Conservation (phyloP, 73 alveolate species). For the Paramecium pentaurelia region DNA sequence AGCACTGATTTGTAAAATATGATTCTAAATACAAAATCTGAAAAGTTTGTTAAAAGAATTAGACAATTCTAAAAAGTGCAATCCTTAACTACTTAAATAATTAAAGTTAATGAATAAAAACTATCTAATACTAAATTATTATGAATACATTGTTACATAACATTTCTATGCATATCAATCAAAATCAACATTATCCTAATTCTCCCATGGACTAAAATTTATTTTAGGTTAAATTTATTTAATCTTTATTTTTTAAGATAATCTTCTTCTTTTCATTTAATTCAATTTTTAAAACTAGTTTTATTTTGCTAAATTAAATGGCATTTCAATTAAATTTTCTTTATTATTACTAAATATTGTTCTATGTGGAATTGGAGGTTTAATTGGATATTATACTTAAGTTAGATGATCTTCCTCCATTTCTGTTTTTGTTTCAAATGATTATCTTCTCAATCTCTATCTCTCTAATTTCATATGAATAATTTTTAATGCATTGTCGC, state of each 20-base stretch:
- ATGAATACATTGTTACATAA: not conserved
- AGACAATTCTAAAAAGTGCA: slow-evolving; percentile 23
- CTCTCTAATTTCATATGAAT: slow-evolving; percentile 25
- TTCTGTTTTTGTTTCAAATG: not conserved
- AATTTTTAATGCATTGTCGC: not conserved
- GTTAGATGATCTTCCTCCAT: not conserved
- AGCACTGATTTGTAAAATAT: slow-evolving; percentile 4
- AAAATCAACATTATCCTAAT: not conserved
- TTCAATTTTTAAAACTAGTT: not conserved
- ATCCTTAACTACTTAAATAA: not conserved
- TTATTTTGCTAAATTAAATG: not conserved
- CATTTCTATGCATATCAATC: not conserved
- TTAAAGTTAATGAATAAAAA: slow-evolving; percentile 19
- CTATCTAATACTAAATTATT: not conserved
- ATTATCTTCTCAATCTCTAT: not conserved
- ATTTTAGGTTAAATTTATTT: not conserved
- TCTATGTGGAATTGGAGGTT: not conserved
- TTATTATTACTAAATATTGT: not conserved
- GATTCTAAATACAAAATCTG: not conserved
- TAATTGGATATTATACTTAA: not conserved
- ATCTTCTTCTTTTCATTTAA: not conserved
- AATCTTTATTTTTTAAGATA: not conserved
- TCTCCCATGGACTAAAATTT: not conserved
- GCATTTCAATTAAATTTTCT: not conserved
- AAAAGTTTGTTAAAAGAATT: slow-evolving; percentile 23